phyloP scores from a whole-genome alignment of 495 filamentous ascomycete genomes.

The Xylaria telfairii region DNA sequence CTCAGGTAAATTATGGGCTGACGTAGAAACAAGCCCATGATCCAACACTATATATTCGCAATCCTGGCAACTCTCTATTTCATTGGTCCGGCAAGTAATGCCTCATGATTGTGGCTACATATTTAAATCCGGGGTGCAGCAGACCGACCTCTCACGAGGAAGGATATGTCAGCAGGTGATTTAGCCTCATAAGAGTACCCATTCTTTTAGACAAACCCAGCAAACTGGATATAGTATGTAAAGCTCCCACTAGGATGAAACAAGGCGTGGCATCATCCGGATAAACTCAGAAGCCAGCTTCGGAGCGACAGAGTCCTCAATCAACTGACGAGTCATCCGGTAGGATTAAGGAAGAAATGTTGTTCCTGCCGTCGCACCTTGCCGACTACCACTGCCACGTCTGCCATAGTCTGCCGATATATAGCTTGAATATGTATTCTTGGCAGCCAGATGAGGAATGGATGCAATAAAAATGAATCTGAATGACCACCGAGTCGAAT shows the following conservation, averaged over 20 bases:
- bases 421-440: conserved; percentile 17
- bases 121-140: conserved; percentile 33
- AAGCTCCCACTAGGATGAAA: conserved; percentile 1
- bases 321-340: neutral
- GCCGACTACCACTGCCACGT: conserved; percentile 29
- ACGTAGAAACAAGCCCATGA: neutral
- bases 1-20: neutral
- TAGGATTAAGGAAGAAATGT: conserved; percentile 8
- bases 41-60: neutral
- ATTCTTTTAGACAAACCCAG: conserved; percentile 4
- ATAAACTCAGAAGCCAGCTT: conserved; percentile 14
- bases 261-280: conserved; percentile 10
- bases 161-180: conserved; percentile 35
- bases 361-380: conserved; percentile 31
- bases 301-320: conserved; percentile 1
- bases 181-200: conserved; percentile 38
- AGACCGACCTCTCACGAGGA: conserved; percentile 27
- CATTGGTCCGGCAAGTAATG: conserved; percentile 12
- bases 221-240: conserved; percentile 2
- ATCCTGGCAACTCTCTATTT: neutral
- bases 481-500: neutral
- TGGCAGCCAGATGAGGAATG: conserved; percentile 20
- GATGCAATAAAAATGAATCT: conserved; percentile 13
- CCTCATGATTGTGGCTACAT: neutral
- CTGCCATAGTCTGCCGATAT: conserved; percentile 25